phyloP scores from a whole-genome alignment of 2,329 filamentous ascomycete genomes.

The Aschersonia sp. region DNA sequence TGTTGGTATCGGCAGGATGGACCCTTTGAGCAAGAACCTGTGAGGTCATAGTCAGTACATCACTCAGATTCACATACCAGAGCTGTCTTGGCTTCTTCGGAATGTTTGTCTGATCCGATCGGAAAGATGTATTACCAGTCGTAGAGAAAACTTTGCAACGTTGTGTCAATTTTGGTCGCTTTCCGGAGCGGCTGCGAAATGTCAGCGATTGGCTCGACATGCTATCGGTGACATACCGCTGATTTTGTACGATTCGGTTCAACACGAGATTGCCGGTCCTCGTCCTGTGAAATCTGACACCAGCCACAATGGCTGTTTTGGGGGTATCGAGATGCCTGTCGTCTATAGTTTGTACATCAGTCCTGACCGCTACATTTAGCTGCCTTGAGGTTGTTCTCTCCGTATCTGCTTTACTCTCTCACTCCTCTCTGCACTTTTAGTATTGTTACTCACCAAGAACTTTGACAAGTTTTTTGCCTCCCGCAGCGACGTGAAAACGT shows the following conservation, averaged over 20 bases:
- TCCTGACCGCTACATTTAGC: too few species aligned
- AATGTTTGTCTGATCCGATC: constrained; percentile 8
- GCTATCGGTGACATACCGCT: constrained; percentile 45
- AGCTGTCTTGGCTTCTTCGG: constrained; percentile 8
- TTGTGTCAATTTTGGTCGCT: constrained; percentile 54
- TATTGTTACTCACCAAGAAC: constrained; percentile 41
- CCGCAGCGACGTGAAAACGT: constrained; percentile 56
- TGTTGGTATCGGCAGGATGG: constrained; percentile 69
- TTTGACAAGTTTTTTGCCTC: constrained; percentile 72
- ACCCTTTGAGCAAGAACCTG: constrained; percentile 79
- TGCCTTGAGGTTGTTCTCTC: too few species aligned
- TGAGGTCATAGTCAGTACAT: constrained; percentile 26
- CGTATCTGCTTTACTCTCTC: background rate
- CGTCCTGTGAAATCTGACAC: constrained; percentile 72
- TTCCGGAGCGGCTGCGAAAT: constrained; percentile 29
- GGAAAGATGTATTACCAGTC: constrained; percentile 48
- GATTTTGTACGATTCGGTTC: constrained; percentile 58
- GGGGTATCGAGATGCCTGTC: constrained; percentile 53
- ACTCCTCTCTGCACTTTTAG: background rate
- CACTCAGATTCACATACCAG: constrained; percentile 21
- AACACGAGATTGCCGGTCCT: constrained; percentile 80
- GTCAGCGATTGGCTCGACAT: constrained; percentile 21
- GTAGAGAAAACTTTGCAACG: constrained; percentile 60
- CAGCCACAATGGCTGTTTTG: constrained; percentile 57
- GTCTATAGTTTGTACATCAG: background rate